Evolutionary conservation across 768 basidiomycete genomes (phyloP).

Genomic region (Melanogaster broomeanus): DNA sequence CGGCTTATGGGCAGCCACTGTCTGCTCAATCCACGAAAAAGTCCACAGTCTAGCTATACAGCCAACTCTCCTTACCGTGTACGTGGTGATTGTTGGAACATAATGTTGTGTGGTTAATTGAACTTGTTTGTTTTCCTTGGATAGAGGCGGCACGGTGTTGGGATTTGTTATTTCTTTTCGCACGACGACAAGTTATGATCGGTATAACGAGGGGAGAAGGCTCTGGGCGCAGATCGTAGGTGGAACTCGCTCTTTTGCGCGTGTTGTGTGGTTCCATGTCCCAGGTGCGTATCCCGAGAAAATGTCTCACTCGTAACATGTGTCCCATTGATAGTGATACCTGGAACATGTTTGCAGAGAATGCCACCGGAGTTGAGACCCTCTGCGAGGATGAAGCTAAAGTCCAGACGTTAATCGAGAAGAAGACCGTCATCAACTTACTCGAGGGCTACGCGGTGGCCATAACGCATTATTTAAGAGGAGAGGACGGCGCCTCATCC

Average conservation of each 20-base stretch:
- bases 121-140: conserved; percentile 24
- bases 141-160: conserved; percentile 58
- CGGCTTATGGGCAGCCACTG: conserved; percentile 56
- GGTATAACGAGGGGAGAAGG: conserved; percentile 70
- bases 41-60: conserved; percentile 46
- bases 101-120: no score
- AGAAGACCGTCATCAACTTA: conserved; percentile 68
- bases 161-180: conserved; percentile 76
- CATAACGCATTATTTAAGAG: conserved; percentile 69
- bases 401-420: conserved; percentile 57
- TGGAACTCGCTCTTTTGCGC: conserved; percentile 53
- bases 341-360: background rate
- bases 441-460: conserved; percentile 65
- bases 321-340: conserved; percentile 2
- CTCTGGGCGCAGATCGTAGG: conserved; percentile 68
- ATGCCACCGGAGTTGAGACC: conserved; percentile 2
- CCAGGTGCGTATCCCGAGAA: conserved; percentile 41
- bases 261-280: conserved; percentile 71
- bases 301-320: conserved; percentile 33
- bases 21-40: conserved; percentile 51
- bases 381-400: conserved; percentile 23
- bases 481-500: conserved; percentile 41
- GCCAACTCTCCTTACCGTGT: conserved; percentile 67
- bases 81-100: conserved; percentile 23
- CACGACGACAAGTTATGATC: conserved; percentile 70